Conservation (phyloP, 2,329 filamentous ascomycete genomes). For the Claviceps paspali region DNA sequence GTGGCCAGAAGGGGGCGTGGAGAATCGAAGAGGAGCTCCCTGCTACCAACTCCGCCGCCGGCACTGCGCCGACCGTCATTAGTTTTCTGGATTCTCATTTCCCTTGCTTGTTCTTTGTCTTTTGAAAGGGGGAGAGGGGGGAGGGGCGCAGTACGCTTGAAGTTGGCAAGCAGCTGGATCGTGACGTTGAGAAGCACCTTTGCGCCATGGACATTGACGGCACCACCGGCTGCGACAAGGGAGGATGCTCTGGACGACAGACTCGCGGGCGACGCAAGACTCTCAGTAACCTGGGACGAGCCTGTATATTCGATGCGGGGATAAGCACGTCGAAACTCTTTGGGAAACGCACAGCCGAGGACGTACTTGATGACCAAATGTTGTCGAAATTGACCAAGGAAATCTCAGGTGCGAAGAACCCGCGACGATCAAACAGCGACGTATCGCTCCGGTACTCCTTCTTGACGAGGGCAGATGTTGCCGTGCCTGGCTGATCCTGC, state of each 20-base stretch:
- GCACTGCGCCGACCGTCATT: slow-evolving; percentile 8
- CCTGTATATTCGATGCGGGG: neutral
- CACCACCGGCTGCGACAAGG: slow-evolving; percentile 10
- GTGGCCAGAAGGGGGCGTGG: slow-evolving; percentile 10
- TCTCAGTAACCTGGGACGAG: neutral
- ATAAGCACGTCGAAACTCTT: too few relatives aligned
- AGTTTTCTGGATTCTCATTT: neutral
- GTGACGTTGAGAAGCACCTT: slow-evolving; percentile 10
- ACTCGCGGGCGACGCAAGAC: slow-evolving; percentile 1
- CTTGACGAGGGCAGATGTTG: slow-evolving; percentile 8
- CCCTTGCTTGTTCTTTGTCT: neutral
- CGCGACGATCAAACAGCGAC: slow-evolving; percentile 8
- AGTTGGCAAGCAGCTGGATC: slow-evolving; percentile 8
- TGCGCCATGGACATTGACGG: slow-evolving; percentile 9
- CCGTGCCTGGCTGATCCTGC: slow-evolving; percentile 11
- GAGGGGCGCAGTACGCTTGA: slow-evolving; percentile 5
- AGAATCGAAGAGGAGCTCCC: slow-evolving; percentile 7
- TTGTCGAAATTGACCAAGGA: slow-evolving; percentile 11
- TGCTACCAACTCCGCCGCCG: slow-evolving; percentile 10
- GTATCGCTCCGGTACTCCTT: slow-evolving; percentile 10
- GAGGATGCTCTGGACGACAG: slow-evolving; percentile 8
- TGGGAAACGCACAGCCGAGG: too few relatives aligned
- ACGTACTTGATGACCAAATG: slow-evolving; percentile 7
- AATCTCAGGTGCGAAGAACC: slow-evolving; percentile 10
- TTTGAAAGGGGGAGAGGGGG: too few relatives aligned